Base-by-base conservation (phyloP, 805 yeast species). In the Jamesozyma lodderae region DNA sequence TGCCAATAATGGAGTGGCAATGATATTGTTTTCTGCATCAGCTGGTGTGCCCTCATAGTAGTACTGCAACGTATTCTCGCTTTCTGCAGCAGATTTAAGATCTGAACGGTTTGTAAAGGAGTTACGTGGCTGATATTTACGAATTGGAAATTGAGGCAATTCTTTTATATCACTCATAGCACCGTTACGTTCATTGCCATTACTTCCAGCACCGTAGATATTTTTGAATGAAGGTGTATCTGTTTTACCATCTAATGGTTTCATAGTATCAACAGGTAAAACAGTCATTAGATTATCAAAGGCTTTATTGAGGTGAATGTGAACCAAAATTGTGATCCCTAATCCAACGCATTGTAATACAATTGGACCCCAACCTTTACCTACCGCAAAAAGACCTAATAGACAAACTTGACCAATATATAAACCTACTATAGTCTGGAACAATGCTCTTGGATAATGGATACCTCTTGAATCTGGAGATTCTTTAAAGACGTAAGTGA, bases 361-460 rank as follows among this genome's bases (percentile, higher is more conserved):
- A 46, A 87, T 70, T 26, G 96, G 94, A 32, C 96, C 97, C 96
- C 96, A 90, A 30, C 94, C 81, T 68, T 85, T 85, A 44, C 94
- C 87, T 40, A 90, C 94, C 14, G 76, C 83, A 57, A 86, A 88
- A 40, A 92, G 61, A 39, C 96, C 96, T 38, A 92, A 57, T 45
- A 92, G 51, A 67, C 95, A 85, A 17, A 87, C 63, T 62, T 90
- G 88, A 28, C 95, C 95, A 32, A 90, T 59, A 59, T 90, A 90
- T 31, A 92, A 60, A 41, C 98, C 98, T 27, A 79, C 79, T 57
- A 90, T 71, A 1, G 94, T 80, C 64, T 90, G 96, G 67, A 77
- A 82, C 37, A 90, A 60, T 2, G 96, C 96, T 44, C 85, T 75
- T 44, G 95, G 92, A 57, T 87, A 92, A 64, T 81, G 79, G 35